Conservation (phyloP, 345 rosid species). For the Melastoma malabathricum region DNA sequence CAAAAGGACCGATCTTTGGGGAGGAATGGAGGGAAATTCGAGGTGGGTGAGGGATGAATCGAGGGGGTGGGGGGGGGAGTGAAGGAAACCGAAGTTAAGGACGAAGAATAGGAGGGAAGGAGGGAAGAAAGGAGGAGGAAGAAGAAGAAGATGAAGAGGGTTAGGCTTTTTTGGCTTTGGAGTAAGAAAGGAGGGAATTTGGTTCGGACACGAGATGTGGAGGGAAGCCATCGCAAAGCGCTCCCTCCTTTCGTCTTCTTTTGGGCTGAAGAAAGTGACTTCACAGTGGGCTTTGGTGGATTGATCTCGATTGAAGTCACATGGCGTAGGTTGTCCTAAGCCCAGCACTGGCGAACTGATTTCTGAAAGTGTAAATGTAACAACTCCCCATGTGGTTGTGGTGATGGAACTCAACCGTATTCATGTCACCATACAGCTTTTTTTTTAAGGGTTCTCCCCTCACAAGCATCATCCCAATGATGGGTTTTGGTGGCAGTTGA, state of each 20-base stretch:
- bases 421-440: no score
- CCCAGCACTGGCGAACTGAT: no score
- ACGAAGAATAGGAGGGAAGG: slow-evolving; percentile 5
- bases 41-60: slow-evolving; percentile 5
- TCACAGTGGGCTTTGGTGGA: no score
- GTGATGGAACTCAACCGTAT: no score
- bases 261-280: no score
- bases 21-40: slow-evolving; percentile 1
- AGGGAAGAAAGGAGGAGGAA: slow-evolving; percentile 10
- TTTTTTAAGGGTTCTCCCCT: no score
- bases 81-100: neutral
- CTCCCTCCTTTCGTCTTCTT: neutral
- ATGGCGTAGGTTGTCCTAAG: no score
- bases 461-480: no score
- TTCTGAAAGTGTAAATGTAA: no score
- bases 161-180: slow-evolving; percentile 31
- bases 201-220: slow-evolving; percentile 93
- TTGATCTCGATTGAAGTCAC: no score
- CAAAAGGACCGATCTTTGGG: neutral
- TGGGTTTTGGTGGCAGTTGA: no score
- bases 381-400: no score
- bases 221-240: slow-evolving; percentile 39
- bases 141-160: slow-evolving; percentile 27
- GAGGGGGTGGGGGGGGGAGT: slow-evolving; percentile 1
- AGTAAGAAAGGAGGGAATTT: slow-evolving; percentile 49